A percentile compares a stretch with the other conserved stretches of the same genome.
These are phyloP conservation scores for Yamadazyma jaroonii DNA, from an alignment of 1,139 yeast genomes.

Conservation along the genomic window DNA sequence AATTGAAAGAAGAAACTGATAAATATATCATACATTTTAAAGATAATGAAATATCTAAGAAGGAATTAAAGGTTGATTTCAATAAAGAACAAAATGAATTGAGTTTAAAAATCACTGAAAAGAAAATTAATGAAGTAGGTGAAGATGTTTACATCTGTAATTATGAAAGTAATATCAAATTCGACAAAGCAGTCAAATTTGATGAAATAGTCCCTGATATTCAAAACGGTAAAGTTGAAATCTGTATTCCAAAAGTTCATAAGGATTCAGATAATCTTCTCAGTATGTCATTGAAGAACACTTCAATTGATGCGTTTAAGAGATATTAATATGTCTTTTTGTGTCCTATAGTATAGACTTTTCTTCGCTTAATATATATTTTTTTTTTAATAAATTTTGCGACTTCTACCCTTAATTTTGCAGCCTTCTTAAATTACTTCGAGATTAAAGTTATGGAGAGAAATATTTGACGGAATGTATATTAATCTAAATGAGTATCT, in stretches of 20 bases:
- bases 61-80: slow-evolving; percentile 24
- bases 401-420: too few species aligned
- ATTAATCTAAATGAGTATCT: slow-evolving; percentile 57
- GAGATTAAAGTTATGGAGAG: too few species aligned
- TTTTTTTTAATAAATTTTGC: too few species aligned
- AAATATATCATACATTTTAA: slow-evolving; percentile 21
- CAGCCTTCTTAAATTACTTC: too few species aligned
- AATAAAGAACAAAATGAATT: slow-evolving; percentile 24
- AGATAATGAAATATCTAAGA: slow-evolving; percentile 19
- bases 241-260: slow-evolving; percentile 25
- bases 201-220: slow-evolving; percentile 22
- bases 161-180: slow-evolving; percentile 21
- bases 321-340: neutral
- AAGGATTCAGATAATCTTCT: slow-evolving; percentile 20
- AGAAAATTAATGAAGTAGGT: slow-evolving; percentile 13
- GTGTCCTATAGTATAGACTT: too few species aligned
- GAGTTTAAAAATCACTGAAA: slow-evolving; percentile 17
- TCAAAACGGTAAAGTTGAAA: slow-evolving; percentile 18
- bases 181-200: slow-evolving; percentile 22
- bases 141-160: slow-evolving; percentile 17
- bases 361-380: too few species aligned
- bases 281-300: slow-evolving; percentile 17
- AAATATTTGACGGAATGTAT: too few species aligned
- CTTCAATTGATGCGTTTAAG: slow-evolving; percentile 15
- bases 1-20: slow-evolving; percentile 22